A percentile compares a stretch with the other conserved stretches of the same genome.
phyloP scores from a whole-genome alignment of 495 filamentous ascomycete species.

The Schizothecium vesticola region DNA sequence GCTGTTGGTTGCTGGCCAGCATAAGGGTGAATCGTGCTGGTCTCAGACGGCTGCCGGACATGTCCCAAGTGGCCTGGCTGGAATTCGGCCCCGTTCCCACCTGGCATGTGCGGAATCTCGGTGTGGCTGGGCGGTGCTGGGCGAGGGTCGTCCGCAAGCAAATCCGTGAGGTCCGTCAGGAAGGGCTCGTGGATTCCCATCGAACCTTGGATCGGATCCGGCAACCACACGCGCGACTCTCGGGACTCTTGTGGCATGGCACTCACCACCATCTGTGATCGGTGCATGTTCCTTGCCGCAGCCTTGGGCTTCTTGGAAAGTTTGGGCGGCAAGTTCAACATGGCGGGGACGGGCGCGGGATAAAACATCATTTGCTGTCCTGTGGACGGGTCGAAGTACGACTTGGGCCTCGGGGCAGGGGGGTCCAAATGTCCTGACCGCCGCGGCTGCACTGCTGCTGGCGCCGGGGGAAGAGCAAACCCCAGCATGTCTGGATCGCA shows the following conservation, averaged over 20 bases:
- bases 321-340: conserved; percentile 86
- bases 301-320: conserved; percentile 68
- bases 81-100: conserved; percentile 8
- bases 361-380: conserved; percentile 86
- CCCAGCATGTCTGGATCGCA: conserved; percentile 49
- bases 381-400: conserved; percentile 58
- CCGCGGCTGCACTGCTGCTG: conserved; percentile 15
- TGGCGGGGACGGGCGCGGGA: conserved; percentile 87
- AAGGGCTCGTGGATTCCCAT: conserved; percentile 17
- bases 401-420: conserved; percentile 44
- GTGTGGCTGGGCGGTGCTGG: conserved; percentile 2
- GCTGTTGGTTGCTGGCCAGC: conserved; percentile 17
- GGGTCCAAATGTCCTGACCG: conserved; percentile 6
- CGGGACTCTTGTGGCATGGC: conserved; percentile 33
- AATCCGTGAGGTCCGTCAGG: conserved; percentile 17
- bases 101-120: conserved; percentile 11
- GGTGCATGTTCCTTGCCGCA: conserved; percentile 56
- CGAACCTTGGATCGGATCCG: conserved; percentile 34
- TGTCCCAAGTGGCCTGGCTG: conserved; percentile 6
- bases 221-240: conserved; percentile 43
- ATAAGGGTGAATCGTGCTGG: conserved; percentile 28
- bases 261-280: conserved; percentile 53
- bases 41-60: conserved; percentile 25
- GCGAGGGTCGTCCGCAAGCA: conserved; percentile 4
- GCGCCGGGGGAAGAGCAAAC: conserved; percentile 21